Conservation (phyloP, 257 asterid species). For the Cordia subcordata region DNA sequence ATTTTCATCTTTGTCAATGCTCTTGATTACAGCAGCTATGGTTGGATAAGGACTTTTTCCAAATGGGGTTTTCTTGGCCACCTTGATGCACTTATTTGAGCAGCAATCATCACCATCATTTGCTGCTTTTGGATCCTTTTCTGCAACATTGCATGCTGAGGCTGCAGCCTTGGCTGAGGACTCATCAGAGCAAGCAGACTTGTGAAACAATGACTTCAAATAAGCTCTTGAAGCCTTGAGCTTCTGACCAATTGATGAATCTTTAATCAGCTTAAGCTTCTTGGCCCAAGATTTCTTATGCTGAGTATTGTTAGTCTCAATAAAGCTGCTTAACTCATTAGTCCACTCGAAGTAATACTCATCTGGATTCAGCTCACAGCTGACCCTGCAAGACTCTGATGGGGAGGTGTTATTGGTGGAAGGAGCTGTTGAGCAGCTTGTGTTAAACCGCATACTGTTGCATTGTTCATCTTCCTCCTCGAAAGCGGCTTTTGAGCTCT, state of each 20-base stretch:
- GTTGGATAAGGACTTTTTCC: conserved; percentile 35
- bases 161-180: conserved; percentile 9
- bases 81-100: conserved; percentile 22
- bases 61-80: conserved; percentile 29
- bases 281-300: conserved; percentile 44
- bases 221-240: conserved; percentile 34
- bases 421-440: conserved; percentile 32
- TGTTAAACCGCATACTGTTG: conserved; percentile 15
- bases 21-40: conserved; percentile 35
- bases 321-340: conserved; percentile 43
- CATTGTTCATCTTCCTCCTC: conserved; percentile 13
- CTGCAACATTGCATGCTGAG: conserved; percentile 10
- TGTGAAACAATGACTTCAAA: conserved; percentile 31
- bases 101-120: conserved; percentile 5
- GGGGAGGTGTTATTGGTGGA: conserved; percentile 53
- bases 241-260: conserved; percentile 32
- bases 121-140: conserved; percentile 1
- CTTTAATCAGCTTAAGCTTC: conserved; percentile 37
- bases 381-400: conserved; percentile 65
- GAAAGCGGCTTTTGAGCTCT: conserved; percentile 6
- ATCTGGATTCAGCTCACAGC: conserved; percentile 68
- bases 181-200: conserved; percentile 33
- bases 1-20: conserved; percentile 23
- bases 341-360: conserved; percentile 75
- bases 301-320: background rate